Evolutionary conservation across 306 rosid species (phyloP).

Genomic region (Phaseolus lunatus): DNA sequence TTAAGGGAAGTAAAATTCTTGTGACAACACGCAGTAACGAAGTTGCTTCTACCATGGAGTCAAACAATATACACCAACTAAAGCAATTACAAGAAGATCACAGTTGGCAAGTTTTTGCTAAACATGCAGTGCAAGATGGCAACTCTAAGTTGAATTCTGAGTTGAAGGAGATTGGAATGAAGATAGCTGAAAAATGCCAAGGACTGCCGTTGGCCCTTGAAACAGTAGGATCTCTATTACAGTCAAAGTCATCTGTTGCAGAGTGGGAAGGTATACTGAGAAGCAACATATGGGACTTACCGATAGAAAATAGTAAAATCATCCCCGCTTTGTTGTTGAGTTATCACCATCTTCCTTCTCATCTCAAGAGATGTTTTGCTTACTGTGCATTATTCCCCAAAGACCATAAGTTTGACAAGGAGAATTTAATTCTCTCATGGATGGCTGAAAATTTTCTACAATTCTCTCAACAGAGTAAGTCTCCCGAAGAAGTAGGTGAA

Average conservation of each 20-base stretch:
- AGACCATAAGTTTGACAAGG: background rate
- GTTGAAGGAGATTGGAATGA: background rate
- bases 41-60: background rate
- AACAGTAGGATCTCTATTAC: slow-evolving; percentile 1
- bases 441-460: background rate
- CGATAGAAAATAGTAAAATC: background rate
- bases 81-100: background rate
- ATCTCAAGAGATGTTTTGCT: background rate
- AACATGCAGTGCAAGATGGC: background rate
- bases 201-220: background rate
- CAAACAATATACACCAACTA: background rate
- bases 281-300: background rate
- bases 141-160: background rate
- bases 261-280: background rate
- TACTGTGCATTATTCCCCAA: background rate
- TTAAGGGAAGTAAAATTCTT: background rate
- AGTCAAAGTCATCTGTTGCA: background rate
- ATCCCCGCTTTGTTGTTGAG: background rate
- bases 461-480: background rate
- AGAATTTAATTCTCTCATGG: background rate
- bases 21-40: background rate
- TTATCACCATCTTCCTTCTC: background rate
- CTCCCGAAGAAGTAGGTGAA: background rate
- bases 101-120: background rate
- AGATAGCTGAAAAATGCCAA: slow-evolving; percentile 10